These are phyloP conservation scores for Phialophora macrospora DNA, from an alignment of 2,329 filamentous ascomycete species.

Conservation along the genomic window DNA sequence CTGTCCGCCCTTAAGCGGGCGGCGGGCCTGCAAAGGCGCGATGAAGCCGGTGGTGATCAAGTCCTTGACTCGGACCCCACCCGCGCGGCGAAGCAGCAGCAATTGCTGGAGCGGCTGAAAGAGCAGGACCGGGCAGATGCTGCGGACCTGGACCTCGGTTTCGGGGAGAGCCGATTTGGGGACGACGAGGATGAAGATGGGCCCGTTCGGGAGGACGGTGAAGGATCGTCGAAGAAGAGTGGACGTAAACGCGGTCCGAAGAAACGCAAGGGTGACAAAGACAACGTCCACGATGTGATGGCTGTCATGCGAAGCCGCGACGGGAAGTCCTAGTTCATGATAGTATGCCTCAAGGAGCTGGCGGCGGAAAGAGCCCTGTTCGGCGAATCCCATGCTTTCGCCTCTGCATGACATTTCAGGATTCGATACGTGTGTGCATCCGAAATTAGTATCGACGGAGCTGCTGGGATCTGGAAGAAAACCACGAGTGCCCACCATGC, in stretches of 20 bases:
- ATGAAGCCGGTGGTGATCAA: constrained; percentile 45
- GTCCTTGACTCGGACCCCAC: constrained; percentile 26
- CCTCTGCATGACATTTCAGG: constrained; percentile 13
- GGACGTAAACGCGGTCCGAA: constrained; percentile 59
- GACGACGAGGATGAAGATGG: constrained; percentile 83
- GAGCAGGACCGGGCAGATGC: constrained; percentile 50
- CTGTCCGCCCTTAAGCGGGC: constrained; percentile 86
- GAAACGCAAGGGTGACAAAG: constrained; percentile 58
- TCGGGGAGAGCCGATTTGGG: constrained; percentile 83
- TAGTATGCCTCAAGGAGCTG: neutral
- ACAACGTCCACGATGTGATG: constrained; percentile 80
- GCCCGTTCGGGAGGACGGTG: constrained; percentile 61
- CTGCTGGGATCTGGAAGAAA: neutral
- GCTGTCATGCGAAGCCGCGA: constrained; percentile 72
- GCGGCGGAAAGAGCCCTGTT: neutral
- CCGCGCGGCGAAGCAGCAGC: constrained; percentile 35
- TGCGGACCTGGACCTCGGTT: constrained; percentile 87
- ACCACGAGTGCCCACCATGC: neutral
- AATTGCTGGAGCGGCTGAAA: constrained; percentile 52
- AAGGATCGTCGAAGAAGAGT: constrained; percentile 46
- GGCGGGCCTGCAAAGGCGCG: constrained; percentile 60
- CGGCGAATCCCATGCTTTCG: constrained; percentile 8
- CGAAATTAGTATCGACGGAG: neutral
- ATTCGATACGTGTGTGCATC: neutral
- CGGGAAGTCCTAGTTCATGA: constrained; percentile 28